A percentile compares a stretch with the other conserved stretches of the same genome.
These are phyloP conservation scores for Penstemon davidsonii DNA, from an alignment of 257 asterid species.

Conservation along the genomic window DNA sequence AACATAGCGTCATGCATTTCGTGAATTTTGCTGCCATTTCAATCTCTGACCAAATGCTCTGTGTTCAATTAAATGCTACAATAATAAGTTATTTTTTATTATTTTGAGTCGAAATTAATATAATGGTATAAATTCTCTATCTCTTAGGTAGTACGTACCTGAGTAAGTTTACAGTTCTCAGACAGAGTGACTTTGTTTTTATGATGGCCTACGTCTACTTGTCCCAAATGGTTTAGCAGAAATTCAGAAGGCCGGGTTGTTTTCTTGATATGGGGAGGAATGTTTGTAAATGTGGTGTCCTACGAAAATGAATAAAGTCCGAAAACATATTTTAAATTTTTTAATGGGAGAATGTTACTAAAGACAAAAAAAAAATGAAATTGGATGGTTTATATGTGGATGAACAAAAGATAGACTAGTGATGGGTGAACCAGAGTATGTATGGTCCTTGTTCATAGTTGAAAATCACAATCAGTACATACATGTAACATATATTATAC, in stretches of 20 bases:
- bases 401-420: background rate
- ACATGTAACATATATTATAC: no score
- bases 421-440: background rate
- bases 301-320: background rate
- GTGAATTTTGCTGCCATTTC: slow-evolving; percentile 67
- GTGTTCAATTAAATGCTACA: background rate
- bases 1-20: slow-evolving; percentile 66
- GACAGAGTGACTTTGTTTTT: background rate
- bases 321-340: no score
- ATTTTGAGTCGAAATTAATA: background rate
- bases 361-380: background rate
- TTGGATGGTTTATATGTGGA: background rate
- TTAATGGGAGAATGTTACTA: background rate
- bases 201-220: background rate
- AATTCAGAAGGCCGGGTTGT: background rate
- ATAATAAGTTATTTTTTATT: no score
- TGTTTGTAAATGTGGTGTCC: background rate
- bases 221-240: background rate
- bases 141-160: no score
- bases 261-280: background rate
- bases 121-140: no score
- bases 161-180: no score
- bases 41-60: slow-evolving; percentile 3
- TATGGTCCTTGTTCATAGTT: background rate
- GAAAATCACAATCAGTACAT: background rate